phyloP scores from a whole-genome alignment of 2,329 filamentous ascomycete species.

The Cladophialophora yegresii region DNA sequence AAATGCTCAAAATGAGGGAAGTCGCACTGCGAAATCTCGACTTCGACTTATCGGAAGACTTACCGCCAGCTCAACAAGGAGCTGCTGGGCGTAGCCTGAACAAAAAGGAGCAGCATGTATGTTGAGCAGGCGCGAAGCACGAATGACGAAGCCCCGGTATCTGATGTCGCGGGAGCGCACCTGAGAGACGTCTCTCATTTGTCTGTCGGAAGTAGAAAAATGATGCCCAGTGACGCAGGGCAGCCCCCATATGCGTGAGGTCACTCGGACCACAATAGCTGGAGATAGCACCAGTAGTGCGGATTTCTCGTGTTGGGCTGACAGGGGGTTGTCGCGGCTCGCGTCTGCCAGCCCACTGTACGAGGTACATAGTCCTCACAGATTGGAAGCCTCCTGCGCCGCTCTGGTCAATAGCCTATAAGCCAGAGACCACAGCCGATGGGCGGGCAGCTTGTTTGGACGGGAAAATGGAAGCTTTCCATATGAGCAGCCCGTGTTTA shows the following conservation, averaged over 20 bases:
- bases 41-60: constrained; percentile 28
- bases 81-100: constrained; percentile 1
- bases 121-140: constrained; percentile 3
- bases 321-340: neutral
- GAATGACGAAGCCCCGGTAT: constrained; percentile 14
- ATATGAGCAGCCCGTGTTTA: neutral
- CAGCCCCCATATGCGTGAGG: constrained; percentile 26
- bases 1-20: constrained; percentile 17
- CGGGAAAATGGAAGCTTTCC: neutral
- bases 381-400: constrained; percentile 1
- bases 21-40: constrained; percentile 10
- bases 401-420: constrained; percentile 14
- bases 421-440: constrained; percentile 7
- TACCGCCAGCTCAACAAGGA: constrained; percentile 18
- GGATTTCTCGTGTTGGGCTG: constrained; percentile 10
- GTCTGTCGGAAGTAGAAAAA: constrained; percentile 15
- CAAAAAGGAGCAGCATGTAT: neutral
- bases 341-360: constrained; percentile 7
- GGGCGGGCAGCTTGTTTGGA: neutral
- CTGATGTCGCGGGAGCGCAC: constrained; percentile 11
- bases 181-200: constrained; percentile 17
- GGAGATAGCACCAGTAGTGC: neutral
- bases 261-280: constrained; percentile 25
- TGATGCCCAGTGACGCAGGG: constrained; percentile 25
- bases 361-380: too few species aligned